Percentiles rank a stretch among this genome's conserved stretches.
Conservation (phyloP, 2,329 filamentous ascomycete genomes). For the Tolypocladium album region DNA sequence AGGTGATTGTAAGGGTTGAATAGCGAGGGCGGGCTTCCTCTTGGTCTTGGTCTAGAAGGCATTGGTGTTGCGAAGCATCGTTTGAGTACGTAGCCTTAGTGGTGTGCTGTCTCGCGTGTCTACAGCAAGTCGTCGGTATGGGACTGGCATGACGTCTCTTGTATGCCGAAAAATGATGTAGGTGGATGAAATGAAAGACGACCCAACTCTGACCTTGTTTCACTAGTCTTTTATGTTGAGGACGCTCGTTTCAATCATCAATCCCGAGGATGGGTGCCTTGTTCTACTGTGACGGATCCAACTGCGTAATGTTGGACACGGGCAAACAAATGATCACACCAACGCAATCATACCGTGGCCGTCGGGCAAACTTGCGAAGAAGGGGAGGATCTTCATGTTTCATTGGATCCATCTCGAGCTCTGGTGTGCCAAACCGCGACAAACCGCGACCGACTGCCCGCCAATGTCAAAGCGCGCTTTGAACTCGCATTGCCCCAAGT, state of each 20-base stretch:
- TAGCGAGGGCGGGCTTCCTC: not conserved
- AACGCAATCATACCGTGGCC: not conserved
- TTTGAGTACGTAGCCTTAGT: not conserved
- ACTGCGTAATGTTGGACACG: not conserved
- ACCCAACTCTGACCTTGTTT: not conserved
- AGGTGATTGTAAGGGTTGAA: slow-evolving; percentile 50
- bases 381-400: too few species aligned
- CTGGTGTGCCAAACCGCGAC: not conserved
- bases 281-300: not conserved
- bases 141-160: not conserved
- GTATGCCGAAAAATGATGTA: not conserved
- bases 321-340: not conserved
- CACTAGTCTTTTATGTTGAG: not conserved
- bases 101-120: not conserved
- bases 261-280: not conserved
- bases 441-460: not conserved
- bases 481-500: not conserved
- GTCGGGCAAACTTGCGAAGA: not conserved
- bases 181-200: not conserved
- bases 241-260: not conserved
- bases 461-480: not conserved
- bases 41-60: not conserved
- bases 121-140: not conserved
- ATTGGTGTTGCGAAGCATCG: not conserved
- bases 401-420: not conserved